Percentiles rank a stretch among this genome's conserved stretches.
phyloP scores from a whole-genome alignment of 768 basidiomycete species.

The Gloeophyllum trabeum region DNA sequence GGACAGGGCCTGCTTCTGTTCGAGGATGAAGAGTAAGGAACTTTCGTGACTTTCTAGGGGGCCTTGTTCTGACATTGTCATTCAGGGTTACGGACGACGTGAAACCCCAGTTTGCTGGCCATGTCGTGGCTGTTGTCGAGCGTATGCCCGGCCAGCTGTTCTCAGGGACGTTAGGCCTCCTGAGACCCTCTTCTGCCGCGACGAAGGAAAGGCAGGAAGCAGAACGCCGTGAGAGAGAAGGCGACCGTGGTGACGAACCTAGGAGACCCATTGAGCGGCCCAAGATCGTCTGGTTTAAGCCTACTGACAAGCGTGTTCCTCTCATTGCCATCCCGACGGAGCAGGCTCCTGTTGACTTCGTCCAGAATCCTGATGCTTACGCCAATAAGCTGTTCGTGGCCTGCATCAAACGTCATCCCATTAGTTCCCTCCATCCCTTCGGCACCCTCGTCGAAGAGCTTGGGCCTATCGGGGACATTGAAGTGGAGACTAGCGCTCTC shows the following conservation, averaged over 20 bases:
- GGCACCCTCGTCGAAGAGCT: slow-evolving; percentile 97
- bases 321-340: slow-evolving; percentile 98
- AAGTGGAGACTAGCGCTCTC: slow-evolving; percentile 94
- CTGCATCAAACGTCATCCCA: slow-evolving; percentile 95
- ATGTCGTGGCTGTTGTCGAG: slow-evolving; percentile 99
- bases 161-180: slow-evolving; percentile 90
- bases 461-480: slow-evolving; percentile 95
- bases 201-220: slow-evolving; percentile 99
- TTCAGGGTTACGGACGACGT: slow-evolving; percentile 95
- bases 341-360: slow-evolving; percentile 93
- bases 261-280: slow-evolving; percentile 81
- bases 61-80: slow-evolving; percentile 9
- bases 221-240: slow-evolving; percentile 93
- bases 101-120: slow-evolving; percentile 96
- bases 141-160: slow-evolving; percentile 98
- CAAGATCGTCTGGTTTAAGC: slow-evolving; percentile 99
- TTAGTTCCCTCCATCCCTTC: slow-evolving; percentile 96
- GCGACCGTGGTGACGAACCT: slow-evolving; percentile 80
- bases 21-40: slow-evolving; percentile 86
- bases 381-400: slow-evolving; percentile 90
- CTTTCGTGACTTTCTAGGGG: slow-evolving; percentile 1
- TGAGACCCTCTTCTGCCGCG: slow-evolving; percentile 92
- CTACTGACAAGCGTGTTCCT: slow-evolving; percentile 97
- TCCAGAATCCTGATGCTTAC: slow-evolving; percentile 89
- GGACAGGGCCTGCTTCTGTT: slow-evolving; percentile 95